phyloP scores from a whole-genome alignment of 2,329 filamentous ascomycete genomes.

The Purpureocillium lavendulum region DNA sequence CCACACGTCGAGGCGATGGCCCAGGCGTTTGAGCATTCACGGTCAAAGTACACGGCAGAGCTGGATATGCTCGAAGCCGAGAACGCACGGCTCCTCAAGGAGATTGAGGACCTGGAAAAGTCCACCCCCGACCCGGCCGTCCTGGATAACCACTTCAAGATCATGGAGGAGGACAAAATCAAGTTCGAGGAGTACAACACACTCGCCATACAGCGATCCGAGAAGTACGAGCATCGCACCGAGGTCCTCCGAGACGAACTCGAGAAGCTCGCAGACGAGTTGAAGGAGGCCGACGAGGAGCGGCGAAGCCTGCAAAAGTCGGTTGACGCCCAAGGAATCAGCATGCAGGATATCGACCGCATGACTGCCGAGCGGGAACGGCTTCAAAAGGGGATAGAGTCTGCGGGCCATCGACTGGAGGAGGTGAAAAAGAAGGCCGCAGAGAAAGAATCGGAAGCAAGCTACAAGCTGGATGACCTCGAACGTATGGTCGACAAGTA shows the following conservation, averaged over 20 bases:
- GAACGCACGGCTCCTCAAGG: conserved; percentile 68
- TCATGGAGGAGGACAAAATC: conserved; percentile 86
- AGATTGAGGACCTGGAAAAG: conserved; percentile 86
- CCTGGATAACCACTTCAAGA: conserved; percentile 82
- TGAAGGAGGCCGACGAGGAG: conserved; percentile 76
- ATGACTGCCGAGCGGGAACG: conserved; percentile 95
- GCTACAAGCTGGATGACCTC: conserved; percentile 80
- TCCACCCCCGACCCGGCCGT: conserved; percentile 75
- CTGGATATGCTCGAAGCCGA: conserved; percentile 81
- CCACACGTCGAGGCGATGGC: conserved; percentile 88
- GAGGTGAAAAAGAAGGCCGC: conserved; percentile 76
- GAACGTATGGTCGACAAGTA: conserved; percentile 84
- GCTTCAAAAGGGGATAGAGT: conserved; percentile 80
- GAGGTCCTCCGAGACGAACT: conserved; percentile 81
- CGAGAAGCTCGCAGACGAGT: conserved; percentile 65
- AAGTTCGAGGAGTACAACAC: conserved; percentile 96
- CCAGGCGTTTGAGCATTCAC: conserved; percentile 73
- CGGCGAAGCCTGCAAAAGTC: conserved; percentile 70
- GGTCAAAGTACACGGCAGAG: conserved; percentile 77
- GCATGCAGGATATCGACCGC: conserved; percentile 96
- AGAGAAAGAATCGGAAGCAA: conserved; percentile 84
- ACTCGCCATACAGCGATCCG: conserved; percentile 72
- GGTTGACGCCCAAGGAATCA: conserved; percentile 89
- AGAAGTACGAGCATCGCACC: conserved; percentile 78
- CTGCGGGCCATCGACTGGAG: conserved; percentile 66